These are phyloP conservation scores for Diaporthe destruens DNA, from an alignment of 2,329 filamentous ascomycete species.

Conservation along the genomic window DNA sequence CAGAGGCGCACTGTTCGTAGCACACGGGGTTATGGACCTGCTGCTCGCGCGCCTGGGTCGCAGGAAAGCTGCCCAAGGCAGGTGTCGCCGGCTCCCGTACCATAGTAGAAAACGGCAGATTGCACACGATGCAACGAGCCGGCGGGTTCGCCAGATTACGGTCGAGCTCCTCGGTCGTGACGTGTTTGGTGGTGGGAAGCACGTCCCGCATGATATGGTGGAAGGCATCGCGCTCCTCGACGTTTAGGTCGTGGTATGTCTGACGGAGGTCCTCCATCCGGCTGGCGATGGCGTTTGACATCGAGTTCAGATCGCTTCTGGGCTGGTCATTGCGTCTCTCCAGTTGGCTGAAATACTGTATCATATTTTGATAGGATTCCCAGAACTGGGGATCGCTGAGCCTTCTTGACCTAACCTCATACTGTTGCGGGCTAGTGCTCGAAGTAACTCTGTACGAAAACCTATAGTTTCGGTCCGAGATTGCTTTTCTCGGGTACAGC, in stretches of 20 bases:
- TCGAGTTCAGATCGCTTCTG: slow-evolving; percentile 1
- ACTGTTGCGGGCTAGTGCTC: too few species aligned
- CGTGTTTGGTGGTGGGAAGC: background rate
- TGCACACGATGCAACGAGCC: background rate
- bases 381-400: background rate
- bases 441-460: background rate
- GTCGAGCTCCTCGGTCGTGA: background rate
- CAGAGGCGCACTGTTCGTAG: background rate
- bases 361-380: background rate
- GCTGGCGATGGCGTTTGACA: background rate
- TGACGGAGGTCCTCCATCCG: slow-evolving; percentile 8
- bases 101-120: background rate
- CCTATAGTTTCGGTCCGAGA: fast-evolving
- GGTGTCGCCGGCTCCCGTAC: background rate
- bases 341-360: background rate
- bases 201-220: background rate
- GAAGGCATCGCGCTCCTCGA: background rate
- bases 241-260: background rate
- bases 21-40: background rate
- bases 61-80: background rate
- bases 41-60: background rate
- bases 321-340: background rate
- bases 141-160: background rate
- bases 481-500: background rate
- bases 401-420: background rate